Evolutionary conservation across 164 flowering plant species (phyloP).

Genomic region (Liquidambar formosana): DNA sequence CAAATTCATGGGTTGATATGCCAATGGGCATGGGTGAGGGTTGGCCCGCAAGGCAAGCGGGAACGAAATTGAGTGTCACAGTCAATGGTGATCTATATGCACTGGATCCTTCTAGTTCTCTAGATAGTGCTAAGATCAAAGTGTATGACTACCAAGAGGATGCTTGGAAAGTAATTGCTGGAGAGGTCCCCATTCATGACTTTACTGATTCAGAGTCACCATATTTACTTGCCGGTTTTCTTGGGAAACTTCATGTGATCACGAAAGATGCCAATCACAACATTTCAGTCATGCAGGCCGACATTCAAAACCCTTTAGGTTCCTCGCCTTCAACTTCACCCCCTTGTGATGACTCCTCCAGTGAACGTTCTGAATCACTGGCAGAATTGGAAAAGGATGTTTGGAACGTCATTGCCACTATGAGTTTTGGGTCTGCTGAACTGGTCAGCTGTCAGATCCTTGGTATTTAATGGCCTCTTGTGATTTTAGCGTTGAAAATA

Average conservation of each 20-base stretch:
- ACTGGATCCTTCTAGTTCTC: constrained; percentile 73
- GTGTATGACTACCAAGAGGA: constrained; percentile 68
- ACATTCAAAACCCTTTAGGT: constrained; percentile 19
- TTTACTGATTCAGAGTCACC: constrained; percentile 71
- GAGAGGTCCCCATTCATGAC: constrained; percentile 63
- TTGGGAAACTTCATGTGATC: constrained; percentile 73
- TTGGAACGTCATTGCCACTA: constrained; percentile 54
- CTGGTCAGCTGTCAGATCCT: constrained; percentile 69
- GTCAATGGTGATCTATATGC: constrained; percentile 79
- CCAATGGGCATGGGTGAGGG: constrained; percentile 91
- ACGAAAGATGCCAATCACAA: constrained; percentile 51
- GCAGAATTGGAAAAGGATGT: constrained; percentile 28
- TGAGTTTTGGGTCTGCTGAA: constrained; percentile 52
- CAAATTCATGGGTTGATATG: constrained; percentile 78
- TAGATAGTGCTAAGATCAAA: constrained; percentile 67
- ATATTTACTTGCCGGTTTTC: constrained; percentile 68
- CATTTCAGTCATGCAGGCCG: constrained; percentile 42
- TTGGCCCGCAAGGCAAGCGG: constrained; percentile 95
- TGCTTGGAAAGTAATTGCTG: constrained; percentile 68
- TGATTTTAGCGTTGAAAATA: not conserved
- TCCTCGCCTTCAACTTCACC: constrained; percentile 29
- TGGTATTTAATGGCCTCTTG: constrained; percentile 33
- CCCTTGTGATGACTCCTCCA: constrained; percentile 12
- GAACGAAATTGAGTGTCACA: constrained; percentile 73
- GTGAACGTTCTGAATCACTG: constrained; percentile 18